phyloP scores from a whole-genome alignment of 2,329 filamentous ascomycete species.

The Alternaria incomplexa region DNA sequence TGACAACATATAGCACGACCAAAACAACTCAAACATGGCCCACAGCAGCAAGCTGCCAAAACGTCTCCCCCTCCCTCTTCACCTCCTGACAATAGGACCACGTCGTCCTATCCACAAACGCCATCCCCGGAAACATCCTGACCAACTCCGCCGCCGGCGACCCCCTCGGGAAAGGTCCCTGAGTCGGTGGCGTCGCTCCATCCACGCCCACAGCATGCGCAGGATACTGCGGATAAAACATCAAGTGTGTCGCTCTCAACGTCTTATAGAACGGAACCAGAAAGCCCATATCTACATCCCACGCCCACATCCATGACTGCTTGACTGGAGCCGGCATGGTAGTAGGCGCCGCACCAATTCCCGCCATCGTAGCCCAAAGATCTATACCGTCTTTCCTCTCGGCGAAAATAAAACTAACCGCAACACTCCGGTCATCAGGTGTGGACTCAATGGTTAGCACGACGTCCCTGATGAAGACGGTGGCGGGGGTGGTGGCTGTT shows the following conservation, averaged over 20 bases:
- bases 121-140: background rate
- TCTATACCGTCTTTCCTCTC: background rate
- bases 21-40: background rate
- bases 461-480: background rate
- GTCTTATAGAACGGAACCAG: background rate
- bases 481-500: background rate
- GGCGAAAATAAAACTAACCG: background rate
- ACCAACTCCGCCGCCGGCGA: background rate
- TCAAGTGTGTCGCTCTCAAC: background rate
- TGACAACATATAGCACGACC: background rate
- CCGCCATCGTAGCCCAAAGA: background rate
- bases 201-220: background rate
- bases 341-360: background rate
- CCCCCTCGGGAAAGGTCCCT: background rate
- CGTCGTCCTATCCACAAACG: background rate
- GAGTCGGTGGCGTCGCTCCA: background rate
- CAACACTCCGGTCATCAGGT: background rate
- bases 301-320: background rate
- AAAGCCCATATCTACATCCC: background rate
- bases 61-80: background rate
- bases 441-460: background rate
- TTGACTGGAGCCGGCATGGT: too few relatives aligned
- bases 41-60: constrained; percentile 6
- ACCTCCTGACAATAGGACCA: constrained; percentile 3
- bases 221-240: background rate